A percentile compares a stretch with the other conserved stretches of the same genome.
These are phyloP conservation scores for Fraxinus excelsior DNA, from an alignment of 257 asterid genomes.

Conservation along the genomic window DNA sequence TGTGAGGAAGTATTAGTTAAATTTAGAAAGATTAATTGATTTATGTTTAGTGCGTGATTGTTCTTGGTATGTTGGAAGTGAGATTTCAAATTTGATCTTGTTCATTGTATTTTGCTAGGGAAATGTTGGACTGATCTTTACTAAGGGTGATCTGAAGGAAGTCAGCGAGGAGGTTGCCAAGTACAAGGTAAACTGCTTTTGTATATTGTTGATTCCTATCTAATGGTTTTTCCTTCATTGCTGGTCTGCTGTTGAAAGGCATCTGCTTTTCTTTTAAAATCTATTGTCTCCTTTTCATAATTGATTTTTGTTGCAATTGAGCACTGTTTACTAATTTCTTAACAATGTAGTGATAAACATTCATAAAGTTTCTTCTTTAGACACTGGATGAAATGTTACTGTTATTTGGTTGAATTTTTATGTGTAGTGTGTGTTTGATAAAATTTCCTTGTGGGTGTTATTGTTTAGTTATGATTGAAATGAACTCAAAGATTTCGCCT, in stretches of 20 bases:
- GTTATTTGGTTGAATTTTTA: neutral
- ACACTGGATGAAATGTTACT: neutral
- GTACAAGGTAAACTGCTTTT: constrained; percentile 62
- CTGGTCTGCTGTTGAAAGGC: neutral
- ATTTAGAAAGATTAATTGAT: neutral
- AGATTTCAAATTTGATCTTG: neutral
- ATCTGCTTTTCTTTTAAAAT: neutral
- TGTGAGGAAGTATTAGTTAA: neutral
- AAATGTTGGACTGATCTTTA: constrained; percentile 90
- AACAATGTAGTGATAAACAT: neutral
- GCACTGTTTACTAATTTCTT: neutral
- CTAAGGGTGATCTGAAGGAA: constrained; percentile 98
- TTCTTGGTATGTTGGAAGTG: neutral
- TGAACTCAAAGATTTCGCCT: neutral
- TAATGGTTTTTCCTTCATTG: neutral
- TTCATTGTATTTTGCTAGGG: constrained; percentile 46
- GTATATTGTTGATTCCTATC: neutral
- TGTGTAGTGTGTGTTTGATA: neutral
- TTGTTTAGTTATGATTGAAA: neutral
- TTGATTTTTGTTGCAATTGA: neutral
- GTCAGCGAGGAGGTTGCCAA: constrained; percentile 93
- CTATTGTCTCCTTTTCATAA: neutral
- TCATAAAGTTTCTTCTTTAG: neutral
- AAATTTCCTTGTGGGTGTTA: neutral
- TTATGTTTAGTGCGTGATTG: neutral